A percentile compares a stretch with the other conserved stretches of the same genome.
These are phyloP conservation scores for Saccharomyces paradoxus DNA, from an alignment of 805 yeast species.

Conservation along the genomic window DNA sequence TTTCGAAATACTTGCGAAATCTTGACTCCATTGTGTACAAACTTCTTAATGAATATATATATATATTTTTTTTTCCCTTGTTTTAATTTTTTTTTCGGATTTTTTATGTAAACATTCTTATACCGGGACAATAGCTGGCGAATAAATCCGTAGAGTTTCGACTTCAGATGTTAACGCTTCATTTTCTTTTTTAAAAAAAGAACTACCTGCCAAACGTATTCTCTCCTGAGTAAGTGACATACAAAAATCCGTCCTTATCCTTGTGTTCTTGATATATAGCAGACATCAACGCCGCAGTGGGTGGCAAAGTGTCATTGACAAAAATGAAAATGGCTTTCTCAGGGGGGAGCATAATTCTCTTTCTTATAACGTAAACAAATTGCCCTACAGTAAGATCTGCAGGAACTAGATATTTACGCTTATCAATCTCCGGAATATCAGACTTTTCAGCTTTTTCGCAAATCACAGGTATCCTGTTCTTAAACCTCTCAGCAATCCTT, in stretches of 20 bases:
- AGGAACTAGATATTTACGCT: conserved; percentile 94
- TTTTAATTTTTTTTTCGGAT: background rate
- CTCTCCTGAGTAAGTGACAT: conserved; percentile 93
- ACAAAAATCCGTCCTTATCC: conserved; percentile 95
- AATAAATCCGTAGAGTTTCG: background rate
- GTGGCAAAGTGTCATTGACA: conserved; percentile 94
- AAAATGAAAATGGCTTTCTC: conserved; percentile 97
- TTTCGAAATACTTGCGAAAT: background rate
- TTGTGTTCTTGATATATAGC: conserved; percentile 92
- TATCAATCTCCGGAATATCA: conserved; percentile 92
- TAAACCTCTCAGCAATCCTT: conserved; percentile 80
- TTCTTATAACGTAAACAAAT: conserved; percentile 94
- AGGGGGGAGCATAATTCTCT: conserved; percentile 89
- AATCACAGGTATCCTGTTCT: conserved; percentile 88
- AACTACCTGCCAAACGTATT: conserved; percentile 77
- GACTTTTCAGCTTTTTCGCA: conserved; percentile 97
- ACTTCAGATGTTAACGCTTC: background rate
- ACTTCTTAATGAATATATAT: background rate
- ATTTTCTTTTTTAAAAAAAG: background rate
- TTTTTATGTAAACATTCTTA: background rate
- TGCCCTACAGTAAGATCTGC: conserved; percentile 95
- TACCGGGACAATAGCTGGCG: background rate
- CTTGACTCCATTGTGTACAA: background rate
- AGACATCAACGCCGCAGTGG: conserved; percentile 95
- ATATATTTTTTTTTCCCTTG: background rate